Percentiles rank a stretch among this genome's conserved stretches.
phyloP scores from a whole-genome alignment of 225 moss, liverwort and hornwort species.

The Marchantia polymorpha region DNA sequence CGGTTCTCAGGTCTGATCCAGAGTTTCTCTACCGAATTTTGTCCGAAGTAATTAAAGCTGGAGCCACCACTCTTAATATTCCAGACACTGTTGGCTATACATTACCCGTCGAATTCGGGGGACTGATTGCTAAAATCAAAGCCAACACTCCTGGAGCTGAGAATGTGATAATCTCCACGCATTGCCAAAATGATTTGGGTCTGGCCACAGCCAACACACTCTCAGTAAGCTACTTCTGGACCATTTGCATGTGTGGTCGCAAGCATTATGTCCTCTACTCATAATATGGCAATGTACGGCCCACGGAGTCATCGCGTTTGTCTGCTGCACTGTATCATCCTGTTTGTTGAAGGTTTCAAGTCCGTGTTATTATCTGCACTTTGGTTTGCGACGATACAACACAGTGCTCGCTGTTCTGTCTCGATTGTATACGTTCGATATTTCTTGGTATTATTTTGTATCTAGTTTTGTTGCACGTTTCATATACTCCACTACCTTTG shows the following conservation, averaged over 20 bases:
- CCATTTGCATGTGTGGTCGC: not conserved
- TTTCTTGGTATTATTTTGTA: not conserved
- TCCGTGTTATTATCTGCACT: not conserved
- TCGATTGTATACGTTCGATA: not conserved
- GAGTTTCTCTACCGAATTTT: slow-evolving; percentile 85
- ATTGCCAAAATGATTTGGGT: slow-evolving; percentile 94
- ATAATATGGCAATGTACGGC: not conserved
- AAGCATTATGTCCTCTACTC: not conserved
- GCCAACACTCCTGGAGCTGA: slow-evolving; percentile 85
- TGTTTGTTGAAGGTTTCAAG: not conserved
- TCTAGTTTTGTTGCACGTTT: not conserved
- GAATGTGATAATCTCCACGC: slow-evolving; percentile 86
- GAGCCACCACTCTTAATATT: slow-evolving; percentile 94
- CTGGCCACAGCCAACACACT: slow-evolving; percentile 90
- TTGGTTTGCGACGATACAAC: not conserved
- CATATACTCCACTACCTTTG: not conserved
- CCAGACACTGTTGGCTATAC: slow-evolving; percentile 89
- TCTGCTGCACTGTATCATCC: not conserved
- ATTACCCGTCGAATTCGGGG: slow-evolving; percentile 77
- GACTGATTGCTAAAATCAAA: slow-evolving; percentile 64
- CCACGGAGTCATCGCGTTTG: too few relatives aligned
- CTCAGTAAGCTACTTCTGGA: slow-evolving; percentile 37
- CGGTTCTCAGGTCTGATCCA: slow-evolving; percentile 58
- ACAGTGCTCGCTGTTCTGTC: too few relatives aligned
- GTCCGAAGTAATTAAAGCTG: slow-evolving; percentile 82